Percentiles rank a stretch among this genome's conserved stretches.
Evolutionary conservation across 495 filamentous ascomycete genomes (phyloP).

Genomic region (Neurospora discreta): DNA sequence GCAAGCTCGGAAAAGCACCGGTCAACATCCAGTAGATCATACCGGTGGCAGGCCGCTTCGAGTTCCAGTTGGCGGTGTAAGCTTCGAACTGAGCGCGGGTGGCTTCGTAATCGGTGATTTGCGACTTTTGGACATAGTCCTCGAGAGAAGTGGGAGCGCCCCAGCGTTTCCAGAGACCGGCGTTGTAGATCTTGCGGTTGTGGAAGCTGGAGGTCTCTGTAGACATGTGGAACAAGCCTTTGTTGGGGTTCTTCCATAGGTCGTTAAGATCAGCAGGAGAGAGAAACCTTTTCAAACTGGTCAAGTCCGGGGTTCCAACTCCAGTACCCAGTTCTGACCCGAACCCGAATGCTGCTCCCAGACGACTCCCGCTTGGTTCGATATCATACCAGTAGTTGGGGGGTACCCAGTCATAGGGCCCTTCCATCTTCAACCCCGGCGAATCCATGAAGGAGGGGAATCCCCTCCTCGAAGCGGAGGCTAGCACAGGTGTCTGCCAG

Average conservation of each 20-base stretch:
- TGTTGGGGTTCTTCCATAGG: constrained; percentile 45
- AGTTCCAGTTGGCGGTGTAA: constrained; percentile 40
- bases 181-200: constrained; percentile 45
- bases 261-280: constrained; percentile 36
- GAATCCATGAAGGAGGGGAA: constrained; percentile 40
- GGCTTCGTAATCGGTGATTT: constrained; percentile 55
- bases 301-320: constrained; percentile 48
- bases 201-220: constrained; percentile 41
- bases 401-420: constrained; percentile 58
- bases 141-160: constrained; percentile 40
- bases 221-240: constrained; percentile 49
- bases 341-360: constrained; percentile 52
- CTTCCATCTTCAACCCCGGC: constrained; percentile 55
- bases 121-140: constrained; percentile 37
- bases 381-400: constrained; percentile 52
- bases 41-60: constrained; percentile 44
- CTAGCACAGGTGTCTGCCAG: constrained; percentile 47
- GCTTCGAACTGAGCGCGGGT: constrained; percentile 50
- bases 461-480: constrained; percentile 45
- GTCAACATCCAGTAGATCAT: constrained; percentile 62
- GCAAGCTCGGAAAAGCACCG: constrained; percentile 51
- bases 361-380: constrained; percentile 20
- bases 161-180: constrained; percentile 40
- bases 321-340: constrained; percentile 51
- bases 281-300: constrained; percentile 44